These are phyloP conservation scores for Hypoxylon sp. DNA, from an alignment of 2,329 filamentous ascomycete species.

Conservation along the genomic window DNA sequence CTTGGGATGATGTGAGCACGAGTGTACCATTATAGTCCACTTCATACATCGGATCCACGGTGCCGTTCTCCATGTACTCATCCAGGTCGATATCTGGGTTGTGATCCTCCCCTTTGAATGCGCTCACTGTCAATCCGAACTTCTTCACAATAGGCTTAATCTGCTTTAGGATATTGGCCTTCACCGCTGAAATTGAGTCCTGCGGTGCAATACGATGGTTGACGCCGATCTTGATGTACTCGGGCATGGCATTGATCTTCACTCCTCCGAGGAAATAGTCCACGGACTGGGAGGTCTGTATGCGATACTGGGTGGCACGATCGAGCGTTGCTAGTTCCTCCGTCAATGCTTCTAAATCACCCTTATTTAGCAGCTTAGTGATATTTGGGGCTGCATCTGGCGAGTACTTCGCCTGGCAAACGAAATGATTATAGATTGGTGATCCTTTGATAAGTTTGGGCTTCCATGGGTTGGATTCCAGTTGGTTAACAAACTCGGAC, in stretches of 20 bases:
- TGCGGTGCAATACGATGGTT: constrained; percentile 73
- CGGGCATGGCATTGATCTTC: constrained; percentile 72
- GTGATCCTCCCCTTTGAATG: constrained; percentile 61
- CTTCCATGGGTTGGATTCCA: constrained; percentile 65
- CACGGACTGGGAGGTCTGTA: constrained; percentile 71
- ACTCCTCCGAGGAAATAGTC: constrained; percentile 69
- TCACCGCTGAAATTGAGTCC: constrained; percentile 63
- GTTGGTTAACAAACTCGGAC: constrained; percentile 74
- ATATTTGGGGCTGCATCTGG: constrained; percentile 54
- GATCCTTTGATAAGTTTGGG: constrained; percentile 54
- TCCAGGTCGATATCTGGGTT: constrained; percentile 47
- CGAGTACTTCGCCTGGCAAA: constrained; percentile 56
- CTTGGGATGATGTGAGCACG: constrained; percentile 54
- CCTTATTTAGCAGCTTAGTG: constrained; percentile 53
- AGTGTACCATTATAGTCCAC: constrained; percentile 61
- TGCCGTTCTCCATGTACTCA: constrained; percentile 42
- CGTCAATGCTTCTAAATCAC: constrained; percentile 53
- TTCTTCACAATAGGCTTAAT: constrained; percentile 63
- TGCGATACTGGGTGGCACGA: constrained; percentile 63
- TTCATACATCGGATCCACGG: constrained; percentile 54
- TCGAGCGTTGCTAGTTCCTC: constrained; percentile 54
- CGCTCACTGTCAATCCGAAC: constrained; percentile 64
- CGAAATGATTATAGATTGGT: constrained; percentile 56
- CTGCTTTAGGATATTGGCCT: constrained; percentile 62
- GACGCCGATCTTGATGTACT: constrained; percentile 66